Evolutionary conservation across 2,329 filamentous ascomycete species (phyloP).

Genomic region (Botrytis hyacinthi): DNA sequence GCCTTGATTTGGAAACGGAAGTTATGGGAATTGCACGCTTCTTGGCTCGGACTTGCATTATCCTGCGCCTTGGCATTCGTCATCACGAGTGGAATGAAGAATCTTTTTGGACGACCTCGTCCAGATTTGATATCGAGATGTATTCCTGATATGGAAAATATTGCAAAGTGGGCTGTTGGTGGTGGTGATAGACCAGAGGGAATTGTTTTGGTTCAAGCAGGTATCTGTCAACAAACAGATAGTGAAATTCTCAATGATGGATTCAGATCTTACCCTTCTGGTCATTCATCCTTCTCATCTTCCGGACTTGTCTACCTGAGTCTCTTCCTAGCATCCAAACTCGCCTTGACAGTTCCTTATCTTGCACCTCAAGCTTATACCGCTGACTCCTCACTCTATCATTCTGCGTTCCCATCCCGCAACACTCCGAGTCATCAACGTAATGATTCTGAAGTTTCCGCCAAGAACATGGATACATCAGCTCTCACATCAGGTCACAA

Average conservation of each 20-base stretch:
- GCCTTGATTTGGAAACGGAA: conserved; percentile 73
- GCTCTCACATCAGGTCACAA: conserved; percentile 32
- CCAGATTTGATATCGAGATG: conserved; percentile 69
- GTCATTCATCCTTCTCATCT: conserved; percentile 72
- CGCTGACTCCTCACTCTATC: conserved; percentile 48
- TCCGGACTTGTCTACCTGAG: conserved; percentile 81
- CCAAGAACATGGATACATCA: conserved; percentile 12
- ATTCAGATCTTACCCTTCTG: conserved; percentile 80
- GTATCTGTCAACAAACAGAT: conserved; percentile 71
- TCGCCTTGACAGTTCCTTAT: conserved; percentile 71
- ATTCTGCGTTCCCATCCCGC: conserved; percentile 75
- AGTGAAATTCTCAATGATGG: conserved; percentile 66
- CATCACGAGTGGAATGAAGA: conserved; percentile 84
- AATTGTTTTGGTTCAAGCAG: conserved; percentile 66
- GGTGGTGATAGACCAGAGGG: conserved; percentile 51
- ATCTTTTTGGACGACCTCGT: conserved; percentile 61
- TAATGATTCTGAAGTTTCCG: not conserved
- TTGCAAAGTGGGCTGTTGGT: conserved; percentile 61
- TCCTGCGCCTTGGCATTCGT: conserved; percentile 71
- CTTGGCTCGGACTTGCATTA: conserved; percentile 77
- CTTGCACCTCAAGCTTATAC: conserved; percentile 51
- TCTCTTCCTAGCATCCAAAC: conserved; percentile 82
- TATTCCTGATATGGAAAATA: conserved; percentile 66
- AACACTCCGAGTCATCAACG: conserved; percentile 1
- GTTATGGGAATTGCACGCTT: conserved; percentile 86